These are phyloP conservation scores for Rosa lucieae DNA, from an alignment of 306 rosid species.

Conservation along the genomic window DNA sequence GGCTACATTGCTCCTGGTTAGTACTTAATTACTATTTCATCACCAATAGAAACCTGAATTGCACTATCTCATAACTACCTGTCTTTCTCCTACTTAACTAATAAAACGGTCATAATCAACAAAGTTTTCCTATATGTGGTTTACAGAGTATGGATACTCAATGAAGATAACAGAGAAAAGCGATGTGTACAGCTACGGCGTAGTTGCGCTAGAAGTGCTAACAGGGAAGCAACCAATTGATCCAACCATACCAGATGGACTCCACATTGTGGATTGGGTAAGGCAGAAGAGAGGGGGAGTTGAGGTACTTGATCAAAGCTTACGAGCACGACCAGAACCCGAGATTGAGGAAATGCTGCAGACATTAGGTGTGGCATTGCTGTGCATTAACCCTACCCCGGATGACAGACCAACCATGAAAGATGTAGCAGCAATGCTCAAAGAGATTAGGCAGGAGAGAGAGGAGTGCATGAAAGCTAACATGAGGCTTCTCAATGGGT, in stretches of 20 bases:
- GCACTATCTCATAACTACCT: not conserved
- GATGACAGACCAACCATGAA: conserved; percentile 85
- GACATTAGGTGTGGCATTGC: conserved; percentile 77
- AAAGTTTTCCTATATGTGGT: conserved; percentile 8
- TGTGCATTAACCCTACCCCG: conserved; percentile 68
- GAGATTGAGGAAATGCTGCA: conserved; percentile 74
- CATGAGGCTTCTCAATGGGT: conserved; percentile 33
- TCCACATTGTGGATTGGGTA: conserved; percentile 89
- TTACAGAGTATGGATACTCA: conserved; percentile 81
- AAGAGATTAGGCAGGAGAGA: conserved; percentile 62
- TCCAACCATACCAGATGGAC: conserved; percentile 86
- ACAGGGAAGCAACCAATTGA: conserved; percentile 92
- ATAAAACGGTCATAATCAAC: not conserved
- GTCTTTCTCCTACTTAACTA: not conserved
- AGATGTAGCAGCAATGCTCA: conserved; percentile 79
- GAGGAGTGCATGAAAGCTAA: conserved; percentile 56
- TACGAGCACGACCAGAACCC: conserved; percentile 53
- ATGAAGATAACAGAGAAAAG: conserved; percentile 93
- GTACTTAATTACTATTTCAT: conserved; percentile 22
- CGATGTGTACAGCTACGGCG: conserved; percentile 86
- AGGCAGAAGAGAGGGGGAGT: conserved; percentile 49
- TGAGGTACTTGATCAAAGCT: conserved; percentile 55
- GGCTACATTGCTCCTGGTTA: conserved; percentile 96
- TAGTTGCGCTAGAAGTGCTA: conserved; percentile 70
- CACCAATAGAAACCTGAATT: not conserved